Percentiles rank a stretch among this genome's conserved stretches.
Evolutionary conservation across 176 grass and related monocot species (phyloP).

Genomic region (Dendrocalamus sinicus): DNA sequence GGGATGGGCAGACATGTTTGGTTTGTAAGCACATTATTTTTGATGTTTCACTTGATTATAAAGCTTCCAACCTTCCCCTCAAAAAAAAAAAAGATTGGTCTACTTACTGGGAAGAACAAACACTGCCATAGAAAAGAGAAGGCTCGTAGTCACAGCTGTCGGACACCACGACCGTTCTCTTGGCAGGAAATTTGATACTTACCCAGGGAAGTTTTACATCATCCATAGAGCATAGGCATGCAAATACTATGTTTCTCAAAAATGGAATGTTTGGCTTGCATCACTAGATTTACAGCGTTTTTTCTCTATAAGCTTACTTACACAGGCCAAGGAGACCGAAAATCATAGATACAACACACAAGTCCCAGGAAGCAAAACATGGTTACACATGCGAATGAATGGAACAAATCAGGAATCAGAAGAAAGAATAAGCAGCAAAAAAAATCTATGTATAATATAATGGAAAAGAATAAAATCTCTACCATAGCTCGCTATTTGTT

Average conservation of each 20-base stretch:
- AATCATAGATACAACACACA: conserved; percentile 16
- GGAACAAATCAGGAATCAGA: not conserved
- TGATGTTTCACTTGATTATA: no score
- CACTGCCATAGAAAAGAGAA: no score
- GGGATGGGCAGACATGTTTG: no score
- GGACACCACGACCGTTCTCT: not conserved
- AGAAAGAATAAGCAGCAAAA: not conserved
- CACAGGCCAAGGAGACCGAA: not conserved
- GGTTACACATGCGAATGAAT: not conserved
- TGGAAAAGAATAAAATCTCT: conserved; percentile 3
- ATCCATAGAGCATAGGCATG: conserved; percentile 1
- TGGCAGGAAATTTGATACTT: not conserved
- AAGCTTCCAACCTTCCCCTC: no score
- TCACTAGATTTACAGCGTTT: conserved; percentile 27
- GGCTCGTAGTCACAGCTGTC: no score
- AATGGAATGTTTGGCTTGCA: not conserved
- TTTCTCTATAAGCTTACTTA: conserved; percentile 15
- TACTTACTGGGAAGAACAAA: no score
- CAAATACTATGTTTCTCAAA: not conserved
- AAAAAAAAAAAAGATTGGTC: no score
- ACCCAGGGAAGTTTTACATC: not conserved
- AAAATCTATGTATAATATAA: not conserved
- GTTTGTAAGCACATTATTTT: no score
- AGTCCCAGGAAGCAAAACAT: not conserved
- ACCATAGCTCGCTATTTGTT: not conserved